phyloP scores from a whole-genome alignment of 371 early-diverging fungal genomes.

The Zancudomyces culisetae region DNA sequence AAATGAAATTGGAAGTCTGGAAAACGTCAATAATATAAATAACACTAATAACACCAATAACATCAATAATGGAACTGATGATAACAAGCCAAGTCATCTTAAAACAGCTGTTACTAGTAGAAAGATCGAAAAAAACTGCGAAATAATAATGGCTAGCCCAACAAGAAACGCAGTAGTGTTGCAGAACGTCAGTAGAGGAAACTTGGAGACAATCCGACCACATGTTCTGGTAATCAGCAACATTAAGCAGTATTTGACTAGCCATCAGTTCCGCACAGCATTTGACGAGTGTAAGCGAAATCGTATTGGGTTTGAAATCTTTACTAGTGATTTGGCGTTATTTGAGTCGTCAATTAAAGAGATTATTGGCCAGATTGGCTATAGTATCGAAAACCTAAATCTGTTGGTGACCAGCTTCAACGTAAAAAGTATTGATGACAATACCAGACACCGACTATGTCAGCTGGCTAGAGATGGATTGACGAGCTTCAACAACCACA shows the following conservation, averaged over 20 bases:
- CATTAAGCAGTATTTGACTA: constrained; percentile 49
- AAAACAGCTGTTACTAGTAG: constrained; percentile 54
- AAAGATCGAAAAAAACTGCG: constrained; percentile 77
- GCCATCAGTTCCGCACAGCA: constrained; percentile 54
- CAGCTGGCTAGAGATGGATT: constrained; percentile 43
- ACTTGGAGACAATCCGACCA: constrained; percentile 87
- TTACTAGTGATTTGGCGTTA: constrained; percentile 46
- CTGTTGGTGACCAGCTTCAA: constrained; percentile 65
- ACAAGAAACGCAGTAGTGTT: constrained; percentile 51
- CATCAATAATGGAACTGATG: not conserved
- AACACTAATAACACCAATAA: too few species aligned
- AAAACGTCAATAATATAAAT: too few species aligned
- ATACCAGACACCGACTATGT: constrained; percentile 67
- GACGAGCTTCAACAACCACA: constrained; percentile 30
- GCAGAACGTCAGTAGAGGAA: constrained; percentile 95
- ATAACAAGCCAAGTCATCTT: constrained; percentile 27
- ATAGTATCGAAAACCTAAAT: constrained; percentile 76
- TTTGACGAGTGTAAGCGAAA: constrained; percentile 72
- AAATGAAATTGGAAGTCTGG: too few species aligned
- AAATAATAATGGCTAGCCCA: constrained; percentile 59
- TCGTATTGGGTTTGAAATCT: constrained; percentile 81
- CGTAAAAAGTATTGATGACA: not conserved
- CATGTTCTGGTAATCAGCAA: constrained; percentile 71
- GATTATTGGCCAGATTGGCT: constrained; percentile 56
- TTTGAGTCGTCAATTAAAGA: constrained; percentile 43